These are phyloP conservation scores for Pezicula radicicola DNA, from an alignment of 2,329 filamentous ascomycete genomes.

Conservation along the genomic window DNA sequence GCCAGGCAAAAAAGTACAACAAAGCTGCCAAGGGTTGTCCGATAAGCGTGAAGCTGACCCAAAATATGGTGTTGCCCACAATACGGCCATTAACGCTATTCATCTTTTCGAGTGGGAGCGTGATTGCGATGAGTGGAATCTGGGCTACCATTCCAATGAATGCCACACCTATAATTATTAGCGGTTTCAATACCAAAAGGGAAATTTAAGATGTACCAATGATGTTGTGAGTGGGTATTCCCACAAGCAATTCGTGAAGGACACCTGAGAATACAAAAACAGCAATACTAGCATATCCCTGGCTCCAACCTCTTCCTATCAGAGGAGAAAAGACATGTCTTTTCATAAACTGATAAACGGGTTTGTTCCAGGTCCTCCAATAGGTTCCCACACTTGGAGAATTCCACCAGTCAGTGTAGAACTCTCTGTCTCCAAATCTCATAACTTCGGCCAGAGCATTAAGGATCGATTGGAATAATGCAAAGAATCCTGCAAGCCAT, in stretches of 20 bases:
- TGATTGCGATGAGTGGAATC: conserved; percentile 81
- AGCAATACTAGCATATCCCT: conserved; percentile 65
- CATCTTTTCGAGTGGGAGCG: conserved; percentile 75
- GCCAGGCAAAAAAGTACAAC: conserved; percentile 97
- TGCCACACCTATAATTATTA: conserved; percentile 64
- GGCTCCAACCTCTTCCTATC: conserved; percentile 77
- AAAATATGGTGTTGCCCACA: conserved; percentile 91
- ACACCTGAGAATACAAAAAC: conserved; percentile 89
- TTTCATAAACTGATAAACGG: conserved; percentile 95
- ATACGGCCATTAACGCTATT: conserved; percentile 72
- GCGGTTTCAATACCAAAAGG: conserved; percentile 9
- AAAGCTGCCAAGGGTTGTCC: conserved; percentile 91
- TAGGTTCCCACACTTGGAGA: conserved; percentile 80
- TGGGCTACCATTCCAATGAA: conserved; percentile 94
- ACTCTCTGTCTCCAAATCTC: conserved; percentile 87
- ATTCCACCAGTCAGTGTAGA: conserved; percentile 99
- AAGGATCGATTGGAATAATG: conserved; percentile 87
- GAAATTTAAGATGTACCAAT: conserved; percentile 56
- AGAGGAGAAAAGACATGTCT: conserved; percentile 89
- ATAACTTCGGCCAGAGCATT: conserved; percentile 90
- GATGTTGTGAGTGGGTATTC: conserved; percentile 90
- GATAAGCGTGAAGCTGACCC: conserved; percentile 93
- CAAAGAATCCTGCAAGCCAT: conserved; percentile 97
- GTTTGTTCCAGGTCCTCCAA: conserved; percentile 97
- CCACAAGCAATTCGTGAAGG: conserved; percentile 88